phyloP scores from a whole-genome alignment of 73 alveolate genomes.

The Strombidium stylifer region DNA sequence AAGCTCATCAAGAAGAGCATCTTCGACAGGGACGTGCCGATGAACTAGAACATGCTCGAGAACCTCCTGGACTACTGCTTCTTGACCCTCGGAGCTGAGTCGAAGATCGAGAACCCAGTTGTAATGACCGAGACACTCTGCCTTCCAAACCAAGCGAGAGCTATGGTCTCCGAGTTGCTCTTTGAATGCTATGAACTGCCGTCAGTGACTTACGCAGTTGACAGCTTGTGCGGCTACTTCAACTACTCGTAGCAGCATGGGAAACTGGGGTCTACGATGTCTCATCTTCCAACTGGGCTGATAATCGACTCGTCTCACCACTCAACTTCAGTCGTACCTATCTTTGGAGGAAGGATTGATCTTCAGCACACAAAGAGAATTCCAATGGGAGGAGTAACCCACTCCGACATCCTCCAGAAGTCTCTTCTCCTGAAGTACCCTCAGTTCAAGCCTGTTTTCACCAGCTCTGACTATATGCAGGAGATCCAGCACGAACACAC shows the following conservation, averaged over 20 bases:
- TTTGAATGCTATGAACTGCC: constrained; percentile 91
- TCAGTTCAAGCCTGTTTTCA: constrained; percentile 69
- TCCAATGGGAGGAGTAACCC: constrained; percentile 84
- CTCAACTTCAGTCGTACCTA: constrained; percentile 84
- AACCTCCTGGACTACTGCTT: constrained; percentile 85
- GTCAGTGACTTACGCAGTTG: constrained; percentile 80
- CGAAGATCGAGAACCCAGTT: constrained; percentile 81
- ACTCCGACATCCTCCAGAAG: constrained; percentile 71
- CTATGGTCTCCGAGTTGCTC: constrained; percentile 76
- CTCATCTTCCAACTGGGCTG: constrained; percentile 61
- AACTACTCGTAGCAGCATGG: constrained; percentile 48
- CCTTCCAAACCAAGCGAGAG: constrained; percentile 83
- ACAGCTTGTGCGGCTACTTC: constrained; percentile 71
- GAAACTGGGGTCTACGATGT: constrained; percentile 2
- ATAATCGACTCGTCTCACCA: constrained; percentile 76
- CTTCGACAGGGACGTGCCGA: constrained; percentile 85
- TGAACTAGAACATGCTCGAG: constrained; percentile 86
- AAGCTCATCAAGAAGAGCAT: constrained; percentile 87
- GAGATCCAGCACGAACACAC: constrained; percentile 82
- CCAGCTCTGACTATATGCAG: constrained; percentile 69
- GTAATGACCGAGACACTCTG: constrained; percentile 90
- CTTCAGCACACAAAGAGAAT: constrained; percentile 70
- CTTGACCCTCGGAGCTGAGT: constrained; percentile 76
- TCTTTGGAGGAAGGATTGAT: constrained; percentile 61
- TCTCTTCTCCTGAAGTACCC: constrained; percentile 79